Conservation (phyloP, 257 asterid genomes). For the Henckelia pumila region DNA sequence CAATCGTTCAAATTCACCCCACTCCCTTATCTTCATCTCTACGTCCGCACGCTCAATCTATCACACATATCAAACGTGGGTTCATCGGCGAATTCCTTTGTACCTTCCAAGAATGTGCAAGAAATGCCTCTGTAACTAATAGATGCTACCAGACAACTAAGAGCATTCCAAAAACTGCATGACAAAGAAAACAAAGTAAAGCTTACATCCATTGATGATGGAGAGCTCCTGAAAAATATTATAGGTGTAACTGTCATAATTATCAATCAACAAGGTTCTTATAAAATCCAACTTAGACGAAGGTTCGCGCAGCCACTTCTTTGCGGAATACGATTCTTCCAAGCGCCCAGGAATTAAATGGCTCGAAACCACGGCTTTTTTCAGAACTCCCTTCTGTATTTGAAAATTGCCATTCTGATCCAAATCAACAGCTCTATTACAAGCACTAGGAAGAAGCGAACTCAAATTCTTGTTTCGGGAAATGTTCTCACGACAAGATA, state of each 20-base stretch:
- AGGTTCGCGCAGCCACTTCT: slow-evolving; percentile 44
- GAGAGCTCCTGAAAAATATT: slow-evolving; percentile 93
- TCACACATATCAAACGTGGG: background rate
- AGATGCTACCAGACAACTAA: slow-evolving; percentile 6
- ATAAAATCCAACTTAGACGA: slow-evolving; percentile 49
- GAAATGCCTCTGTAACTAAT: slow-evolving; percentile 1
- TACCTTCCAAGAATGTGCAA: background rate
- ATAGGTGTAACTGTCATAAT: slow-evolving; percentile 95
- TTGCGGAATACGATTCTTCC: slow-evolving; percentile 53
- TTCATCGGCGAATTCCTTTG: background rate
- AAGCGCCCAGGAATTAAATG: slow-evolving; percentile 59
- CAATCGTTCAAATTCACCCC: background rate
- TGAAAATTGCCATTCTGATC: slow-evolving; percentile 30
- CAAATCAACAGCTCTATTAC: slow-evolving; percentile 36
- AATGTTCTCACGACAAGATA: slow-evolving; percentile 43
- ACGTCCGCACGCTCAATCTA: background rate
- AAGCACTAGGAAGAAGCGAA: slow-evolving; percentile 38
- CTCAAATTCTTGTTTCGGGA: slow-evolving; percentile 33
- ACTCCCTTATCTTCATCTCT: background rate
- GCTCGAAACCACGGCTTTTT: slow-evolving; percentile 48
- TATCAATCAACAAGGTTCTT: slow-evolving; percentile 84
- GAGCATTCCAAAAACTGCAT: background rate
- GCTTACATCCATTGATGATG: slow-evolving; percentile 79
- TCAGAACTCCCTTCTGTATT: slow-evolving; percentile 28
- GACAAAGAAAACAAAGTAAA: slow-evolving; percentile 18